Evolutionary conservation across 352 stramenopile genomes (phyloP), one percentile per base, ranked within the genome.

Genomic region (Globisporangium radiosum): DNA sequence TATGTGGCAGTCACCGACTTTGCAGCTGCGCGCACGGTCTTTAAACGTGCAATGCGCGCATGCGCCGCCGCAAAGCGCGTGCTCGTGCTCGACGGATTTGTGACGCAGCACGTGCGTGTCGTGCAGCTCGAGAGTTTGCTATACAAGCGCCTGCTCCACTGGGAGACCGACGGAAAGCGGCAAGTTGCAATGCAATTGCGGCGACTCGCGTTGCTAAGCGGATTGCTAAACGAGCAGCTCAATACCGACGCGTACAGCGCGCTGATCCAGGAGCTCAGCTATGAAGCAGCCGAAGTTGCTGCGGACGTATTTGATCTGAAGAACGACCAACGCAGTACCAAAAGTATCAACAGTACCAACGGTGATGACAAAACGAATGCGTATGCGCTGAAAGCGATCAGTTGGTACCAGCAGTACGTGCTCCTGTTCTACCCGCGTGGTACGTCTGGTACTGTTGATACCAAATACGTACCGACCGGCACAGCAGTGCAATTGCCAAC

Each of bases 341-440:
- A 45, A 33, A 10, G 19, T 7, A 33, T 58, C 70, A 17, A 42
- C 37, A 14, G 14, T 14, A 25, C 36, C 8, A 63, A 74, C 33
- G 57, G 64, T 33, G 25, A 33, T 33, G 25, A 33, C 38, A 87
- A 86, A 59, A 62, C 77, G 5, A 79, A 66, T 17, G 51, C 58
- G 55, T 90, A 88, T 52, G 68, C 66, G 5, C 63, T 89, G 64
- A 84, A 89, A 60, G 75, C 78, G 7, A 68, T 89, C 36, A 70
- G 81, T 52, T 89, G 75, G 57, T 90, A 88, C 62, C 76, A 88
- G 59, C 71, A 85, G 59, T 92, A 87, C 39, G 51, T 92, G 9
- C 66, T 75, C 48, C 65, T 90, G 11, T 92, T 89, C 51, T 92
- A 90, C 57, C 63, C 72, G 3, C 57, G 25, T 33, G 25, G 25